Evolutionary conservation across 164 flowering plant genomes (phyloP), one percentile per base, ranked within the genome.

Genomic region (Chimonanthus praecox): DNA sequence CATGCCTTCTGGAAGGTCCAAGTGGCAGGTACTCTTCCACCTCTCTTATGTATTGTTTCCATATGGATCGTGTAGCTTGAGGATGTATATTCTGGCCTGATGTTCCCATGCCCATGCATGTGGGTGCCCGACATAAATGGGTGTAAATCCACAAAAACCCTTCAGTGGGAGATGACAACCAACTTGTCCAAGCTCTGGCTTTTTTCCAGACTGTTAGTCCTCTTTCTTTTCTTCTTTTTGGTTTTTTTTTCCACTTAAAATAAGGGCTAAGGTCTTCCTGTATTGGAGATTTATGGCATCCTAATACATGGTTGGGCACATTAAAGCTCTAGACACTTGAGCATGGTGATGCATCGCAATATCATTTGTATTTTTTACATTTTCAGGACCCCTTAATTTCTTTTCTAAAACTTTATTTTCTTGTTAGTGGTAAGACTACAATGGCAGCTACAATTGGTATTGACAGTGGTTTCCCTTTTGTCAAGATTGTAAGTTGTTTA

Each of bases 1-100:
- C 94, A 58, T 92, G 98, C 78, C 97, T 95, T 76, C 82, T 95
- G 20, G 98, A 95, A 88, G 99, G 99, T 66, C 89, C 92, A 58
- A 85, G 92, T 86, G 98, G 98, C 83, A 92, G 99, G 99, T 92
- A 81, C 7, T 20, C 62, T 16, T 4, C 3, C 49, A n/a, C 69
- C 10, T 61, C 49, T 67, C 18, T 61, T 0, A 47, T 61, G 54
- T 49, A 68, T 54, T 7, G n/a, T 68, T 68, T 68, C 47, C 70
- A 47, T 8, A 48, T 68, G 11, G 11, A 33, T n/a, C 60, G 3
- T 54, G 60, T 5, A 54, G n/a, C 60, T 11, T n/a, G 16, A 3
- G 15, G 60, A 9, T 54, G n/a, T 9, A 6, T 54, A 11, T 54
- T 54, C 16, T 54, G 16, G 3, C 16, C 60, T 54, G 60, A 54